These are phyloP conservation scores for Stevia rebaudiana DNA, from an alignment of 140 eudicot species.

Conservation along the genomic window DNA sequence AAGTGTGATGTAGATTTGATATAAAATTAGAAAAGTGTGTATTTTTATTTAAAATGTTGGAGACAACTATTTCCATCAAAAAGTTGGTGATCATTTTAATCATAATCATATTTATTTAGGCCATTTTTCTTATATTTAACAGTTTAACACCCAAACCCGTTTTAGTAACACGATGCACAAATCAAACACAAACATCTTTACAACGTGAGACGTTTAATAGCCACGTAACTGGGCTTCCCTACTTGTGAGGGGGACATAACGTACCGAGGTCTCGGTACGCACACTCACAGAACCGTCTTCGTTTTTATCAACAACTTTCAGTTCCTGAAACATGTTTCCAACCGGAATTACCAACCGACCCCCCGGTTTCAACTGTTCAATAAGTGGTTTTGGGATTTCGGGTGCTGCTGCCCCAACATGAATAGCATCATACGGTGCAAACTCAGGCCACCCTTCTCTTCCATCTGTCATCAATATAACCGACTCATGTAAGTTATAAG, in stretches of 20 bases:
- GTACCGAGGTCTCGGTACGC: constrained; percentile 74
- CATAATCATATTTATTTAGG: not conserved
- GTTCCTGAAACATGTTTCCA: constrained; percentile 69
- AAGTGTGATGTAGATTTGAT: no score
- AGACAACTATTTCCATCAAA: no score
- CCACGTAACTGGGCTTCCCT: constrained; percentile 81
- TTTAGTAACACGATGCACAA: constrained; percentile 2
- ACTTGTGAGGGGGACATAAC: constrained; percentile 85
- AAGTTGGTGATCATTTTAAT: not conserved
- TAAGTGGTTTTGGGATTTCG: constrained; percentile 66
- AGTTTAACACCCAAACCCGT: not conserved
- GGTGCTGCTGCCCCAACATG: constrained; percentile 98
- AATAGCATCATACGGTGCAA: constrained; percentile 90
- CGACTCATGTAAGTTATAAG: not conserved
- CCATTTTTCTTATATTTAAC: not conserved
- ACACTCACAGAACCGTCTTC: constrained; percentile 59
- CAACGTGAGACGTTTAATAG: constrained; percentile 21
- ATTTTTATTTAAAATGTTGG: no score
- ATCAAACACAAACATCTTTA: not conserved
- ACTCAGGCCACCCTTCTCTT: constrained; percentile 81
- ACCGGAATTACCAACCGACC: constrained; percentile 92
- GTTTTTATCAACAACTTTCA: constrained; percentile 78
- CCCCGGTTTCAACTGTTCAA: constrained; percentile 91
- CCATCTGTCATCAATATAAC: constrained; percentile 52
- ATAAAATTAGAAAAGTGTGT: no score